Conservation (phyloP, 306 rosid genomes). For the Dalbergia oliveri region DNA sequence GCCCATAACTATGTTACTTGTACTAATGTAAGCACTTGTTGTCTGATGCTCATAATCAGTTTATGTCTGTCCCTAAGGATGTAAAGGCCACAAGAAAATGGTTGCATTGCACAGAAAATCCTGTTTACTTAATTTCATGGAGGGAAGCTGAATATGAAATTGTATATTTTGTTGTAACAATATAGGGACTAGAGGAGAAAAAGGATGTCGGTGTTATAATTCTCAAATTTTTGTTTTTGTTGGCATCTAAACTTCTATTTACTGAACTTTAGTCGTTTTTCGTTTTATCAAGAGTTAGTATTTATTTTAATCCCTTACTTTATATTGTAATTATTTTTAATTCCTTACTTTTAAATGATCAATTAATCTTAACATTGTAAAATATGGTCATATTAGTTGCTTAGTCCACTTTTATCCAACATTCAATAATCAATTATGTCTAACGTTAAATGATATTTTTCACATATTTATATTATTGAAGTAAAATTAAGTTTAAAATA, state of each 20-base stretch:
- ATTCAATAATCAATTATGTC: too few species aligned
- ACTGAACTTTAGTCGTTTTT: not conserved
- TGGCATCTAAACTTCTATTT: too few species aligned
- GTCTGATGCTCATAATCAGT: constrained; percentile 30
- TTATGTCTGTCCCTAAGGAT: constrained; percentile 6
- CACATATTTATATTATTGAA: too few species aligned
- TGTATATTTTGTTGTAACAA: not conserved
- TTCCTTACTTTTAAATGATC: too few species aligned
- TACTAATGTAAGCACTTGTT: not conserved
- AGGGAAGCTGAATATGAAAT: constrained; percentile 11
- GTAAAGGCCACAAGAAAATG: constrained; percentile 8
- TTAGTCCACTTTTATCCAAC: too few species aligned
- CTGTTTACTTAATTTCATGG: constrained; percentile 9
- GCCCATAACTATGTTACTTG: constrained; percentile 38
- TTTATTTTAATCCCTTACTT: too few species aligned
- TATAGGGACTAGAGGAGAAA: not conserved
- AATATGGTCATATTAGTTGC: too few species aligned
- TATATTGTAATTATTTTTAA: too few species aligned
- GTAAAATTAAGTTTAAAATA: too few species aligned
- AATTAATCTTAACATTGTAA: too few species aligned
- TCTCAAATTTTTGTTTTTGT: not conserved
- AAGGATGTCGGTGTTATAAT: not conserved
- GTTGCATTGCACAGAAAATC: constrained; percentile 21
- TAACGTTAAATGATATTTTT: too few species aligned
- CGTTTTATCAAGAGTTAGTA: too few species aligned